Base-by-base conservation (phyloP, 2,329 filamentous ascomycete species). In the Aspergillus melleus region DNA sequence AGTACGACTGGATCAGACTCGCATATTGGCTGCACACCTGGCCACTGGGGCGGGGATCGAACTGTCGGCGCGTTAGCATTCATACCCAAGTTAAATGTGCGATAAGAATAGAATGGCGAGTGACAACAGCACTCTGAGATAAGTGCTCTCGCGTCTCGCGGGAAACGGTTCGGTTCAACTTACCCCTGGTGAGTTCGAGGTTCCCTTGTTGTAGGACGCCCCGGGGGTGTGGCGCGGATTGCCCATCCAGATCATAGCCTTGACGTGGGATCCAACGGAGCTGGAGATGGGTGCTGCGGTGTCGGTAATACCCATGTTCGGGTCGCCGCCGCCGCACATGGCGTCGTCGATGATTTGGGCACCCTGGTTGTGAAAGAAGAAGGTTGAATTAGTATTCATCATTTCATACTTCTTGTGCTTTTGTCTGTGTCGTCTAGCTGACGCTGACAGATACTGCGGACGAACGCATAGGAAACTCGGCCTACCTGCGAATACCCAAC, bases 161-260 rank as follows among this genome's bases (percentile, higher is more conserved):
- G 26, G 4, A 29, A 29, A 5, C 4, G 39, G 11, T 22, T 14
- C 12, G 8, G 19, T 20, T 36, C 12, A 49, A 80, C 83, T 78
- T 82, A 88, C 86, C 26, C 86, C 86, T 62, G 79, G 75, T 39
- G 84, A 83, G 39, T 67, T 74, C 76, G 85, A 88, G 9, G 84
- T 88, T 24, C 86, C 86, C 52, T 87, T 84, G 54, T 87, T 81
- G 70, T 86, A 89, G 1, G 85, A 72, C 24, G 85, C 76, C 2
- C 86, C 86, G 6, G 75, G 72, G 8, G 80, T 76, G 66, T 84
- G 84, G 59, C 86, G 80, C 3, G 88, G 88, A 66, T 87, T 82
- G 6, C 87, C 87, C 81, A 88, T 84, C 70, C 88, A 84, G 64
- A 89, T 87, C 14, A 82, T 85, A 0, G 84, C 87, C 72, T 87